Percentiles rank a stretch among this genome's conserved stretches.
These are phyloP conservation scores for Letharia lupina DNA, from an alignment of 495 filamentous ascomycete species.

Conservation along the genomic window DNA sequence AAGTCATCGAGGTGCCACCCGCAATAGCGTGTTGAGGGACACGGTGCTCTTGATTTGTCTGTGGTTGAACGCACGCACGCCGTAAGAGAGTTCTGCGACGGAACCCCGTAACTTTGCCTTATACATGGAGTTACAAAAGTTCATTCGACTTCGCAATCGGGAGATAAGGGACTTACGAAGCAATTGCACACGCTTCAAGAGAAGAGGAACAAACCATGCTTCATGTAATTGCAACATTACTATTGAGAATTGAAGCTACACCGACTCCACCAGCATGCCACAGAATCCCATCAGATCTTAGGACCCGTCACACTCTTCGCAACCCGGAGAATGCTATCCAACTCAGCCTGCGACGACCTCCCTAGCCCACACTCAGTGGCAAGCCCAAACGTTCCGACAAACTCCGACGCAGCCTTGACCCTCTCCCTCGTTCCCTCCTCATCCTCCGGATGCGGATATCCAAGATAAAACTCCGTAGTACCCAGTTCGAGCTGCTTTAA, in stretches of 20 bases:
- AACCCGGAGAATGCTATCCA: constrained; percentile 30
- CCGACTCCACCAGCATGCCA: not conserved
- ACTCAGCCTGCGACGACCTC: constrained; percentile 33
- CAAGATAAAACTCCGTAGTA: constrained; percentile 32
- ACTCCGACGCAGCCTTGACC: constrained; percentile 30
- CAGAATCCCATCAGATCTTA: not conserved
- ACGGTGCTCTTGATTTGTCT: too few species aligned
- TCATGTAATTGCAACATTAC: not conserved
- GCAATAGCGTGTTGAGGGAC: too few species aligned
- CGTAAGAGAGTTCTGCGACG: too few species aligned
- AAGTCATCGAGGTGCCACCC: too few species aligned
- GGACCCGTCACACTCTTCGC: not conserved
- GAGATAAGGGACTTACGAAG: too few species aligned
- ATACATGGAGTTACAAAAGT: too few species aligned
- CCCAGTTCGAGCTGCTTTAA: constrained; percentile 28
- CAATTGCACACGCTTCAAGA: too few species aligned
- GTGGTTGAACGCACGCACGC: too few species aligned
- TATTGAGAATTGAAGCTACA: too few species aligned
- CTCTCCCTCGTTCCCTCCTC: constrained; percentile 32
- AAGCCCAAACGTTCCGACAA: constrained; percentile 32
- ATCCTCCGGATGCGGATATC: constrained; percentile 36
- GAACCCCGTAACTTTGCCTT: too few species aligned
- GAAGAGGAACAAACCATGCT: not conserved
- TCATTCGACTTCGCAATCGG: too few species aligned
- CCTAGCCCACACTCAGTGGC: constrained; percentile 40